Evolutionary conservation across 73 alveolate species (phyloP).

Genomic region (Paramecium caudatum): DNA sequence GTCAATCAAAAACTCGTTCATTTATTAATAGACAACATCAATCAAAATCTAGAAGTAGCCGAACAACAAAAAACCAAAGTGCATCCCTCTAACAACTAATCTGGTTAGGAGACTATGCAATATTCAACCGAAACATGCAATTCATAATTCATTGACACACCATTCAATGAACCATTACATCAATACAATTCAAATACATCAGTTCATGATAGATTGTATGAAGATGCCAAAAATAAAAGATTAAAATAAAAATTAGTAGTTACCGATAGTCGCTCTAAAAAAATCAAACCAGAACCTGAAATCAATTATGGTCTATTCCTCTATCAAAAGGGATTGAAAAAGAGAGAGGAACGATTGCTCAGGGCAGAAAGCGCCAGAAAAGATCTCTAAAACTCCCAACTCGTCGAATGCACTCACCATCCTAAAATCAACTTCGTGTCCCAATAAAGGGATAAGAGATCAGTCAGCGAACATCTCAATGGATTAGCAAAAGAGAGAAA

Average conservation of each 20-base stretch:
- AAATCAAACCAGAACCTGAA: constrained; percentile 30
- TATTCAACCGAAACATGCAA: constrained; percentile 47
- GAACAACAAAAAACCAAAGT: constrained; percentile 1
- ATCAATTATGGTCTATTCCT: constrained; percentile 45
- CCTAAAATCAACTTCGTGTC: constrained; percentile 43
- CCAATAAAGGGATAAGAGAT: background rate
- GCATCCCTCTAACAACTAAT: background rate
- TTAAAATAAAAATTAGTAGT: constrained; percentile 42
- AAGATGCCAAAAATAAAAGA: constrained; percentile 51
- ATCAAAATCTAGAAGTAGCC: constrained; percentile 26
- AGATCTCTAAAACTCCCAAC: constrained; percentile 36
- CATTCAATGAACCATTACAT: constrained; percentile 27
- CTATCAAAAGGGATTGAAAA: constrained; percentile 50
- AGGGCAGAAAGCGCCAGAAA: constrained; percentile 63
- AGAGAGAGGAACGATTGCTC: background rate
- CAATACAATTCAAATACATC: constrained; percentile 13
- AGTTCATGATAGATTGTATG: constrained; percentile 49
- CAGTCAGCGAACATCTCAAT: constrained; percentile 42
- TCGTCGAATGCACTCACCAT: constrained; percentile 43
- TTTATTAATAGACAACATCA: constrained; percentile 42
- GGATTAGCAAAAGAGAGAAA: background rate
- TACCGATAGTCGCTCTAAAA: constrained; percentile 29
- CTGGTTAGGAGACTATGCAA: constrained; percentile 31
- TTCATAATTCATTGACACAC: constrained; percentile 20
- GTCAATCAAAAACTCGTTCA: constrained; percentile 48